Percentiles rank a stretch among this genome's conserved stretches.
These are phyloP conservation scores for Sporisorium exsertum DNA, from an alignment of 1,284 basidiomycete species.

Conservation along the genomic window DNA sequence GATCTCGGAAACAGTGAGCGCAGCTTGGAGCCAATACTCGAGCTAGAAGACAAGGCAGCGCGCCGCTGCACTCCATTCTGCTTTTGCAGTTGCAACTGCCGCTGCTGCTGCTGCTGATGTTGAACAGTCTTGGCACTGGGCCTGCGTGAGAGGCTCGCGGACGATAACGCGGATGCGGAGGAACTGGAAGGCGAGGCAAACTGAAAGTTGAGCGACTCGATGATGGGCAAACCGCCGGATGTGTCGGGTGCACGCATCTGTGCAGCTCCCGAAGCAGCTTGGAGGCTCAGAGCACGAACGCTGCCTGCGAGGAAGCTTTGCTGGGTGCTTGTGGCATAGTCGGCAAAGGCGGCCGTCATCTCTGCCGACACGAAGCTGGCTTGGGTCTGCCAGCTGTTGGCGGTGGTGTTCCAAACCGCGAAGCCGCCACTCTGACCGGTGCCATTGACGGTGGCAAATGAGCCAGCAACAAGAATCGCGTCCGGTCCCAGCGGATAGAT, in stretches of 20 bases:
- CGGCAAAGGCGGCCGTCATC: slow-evolving; percentile 78
- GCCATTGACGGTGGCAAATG: slow-evolving; percentile 76
- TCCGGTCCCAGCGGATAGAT: slow-evolving; percentile 74
- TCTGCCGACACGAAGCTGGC: slow-evolving; percentile 72
- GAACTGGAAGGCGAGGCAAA: slow-evolving; percentile 75
- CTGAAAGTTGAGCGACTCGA: slow-evolving; percentile 61
- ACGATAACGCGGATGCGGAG: slow-evolving; percentile 26
- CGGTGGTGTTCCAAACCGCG: slow-evolving; percentile 80
- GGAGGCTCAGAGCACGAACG: slow-evolving; percentile 69
- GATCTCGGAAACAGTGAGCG: slow-evolving; percentile 36
- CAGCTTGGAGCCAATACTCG: slow-evolving; percentile 28
- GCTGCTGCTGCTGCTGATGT: slow-evolving; percentile 16
- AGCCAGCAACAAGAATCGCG: slow-evolving; percentile 79
- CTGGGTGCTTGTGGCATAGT: slow-evolving; percentile 71
- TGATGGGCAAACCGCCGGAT: slow-evolving; percentile 58
- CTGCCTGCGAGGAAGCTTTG: slow-evolving; percentile 71
- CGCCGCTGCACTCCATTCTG: slow-evolving; percentile 8
- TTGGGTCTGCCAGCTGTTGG: slow-evolving; percentile 75
- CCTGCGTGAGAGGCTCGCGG: slow-evolving; percentile 27
- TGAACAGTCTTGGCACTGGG: slow-evolving; percentile 1
- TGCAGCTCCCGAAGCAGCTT: slow-evolving; percentile 71
- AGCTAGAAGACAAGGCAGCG: not conserved
- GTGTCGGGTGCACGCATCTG: slow-evolving; percentile 66
- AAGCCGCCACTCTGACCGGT: slow-evolving; percentile 76
- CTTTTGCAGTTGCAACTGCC: slow-evolving; percentile 6